Conservation (phyloP, 1,139 yeast species). For the Arxiozyma slooffiae region DNA sequence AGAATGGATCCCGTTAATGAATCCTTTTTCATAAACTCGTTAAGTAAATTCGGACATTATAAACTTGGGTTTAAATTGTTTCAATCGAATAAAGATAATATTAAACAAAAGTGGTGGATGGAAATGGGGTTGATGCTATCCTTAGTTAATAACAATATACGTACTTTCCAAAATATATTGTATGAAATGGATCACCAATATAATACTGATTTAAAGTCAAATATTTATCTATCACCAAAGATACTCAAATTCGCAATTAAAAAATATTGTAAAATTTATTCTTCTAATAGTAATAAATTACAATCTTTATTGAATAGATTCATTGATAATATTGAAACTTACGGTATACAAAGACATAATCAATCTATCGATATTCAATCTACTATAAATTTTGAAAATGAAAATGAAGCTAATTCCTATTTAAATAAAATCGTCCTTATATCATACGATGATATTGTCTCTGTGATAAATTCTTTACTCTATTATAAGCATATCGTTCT, state of each 20-base stretch:
- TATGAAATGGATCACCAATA: slow-evolving; percentile 14
- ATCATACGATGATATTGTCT: slow-evolving; percentile 15
- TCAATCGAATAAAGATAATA: slow-evolving; percentile 18
- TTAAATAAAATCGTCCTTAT: slow-evolving; percentile 20
- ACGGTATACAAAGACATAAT: slow-evolving; percentile 9
- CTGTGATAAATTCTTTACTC: slow-evolving; percentile 18
- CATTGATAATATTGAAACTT: slow-evolving; percentile 10
- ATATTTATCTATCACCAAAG: slow-evolving; percentile 17
- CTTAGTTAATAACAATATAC: slow-evolving; percentile 26
- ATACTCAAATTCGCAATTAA: slow-evolving; percentile 21
- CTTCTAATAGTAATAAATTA: slow-evolving; percentile 5
- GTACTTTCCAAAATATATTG: slow-evolving; percentile 23
- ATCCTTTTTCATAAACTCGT: slow-evolving; percentile 29
- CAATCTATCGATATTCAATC: neutral
- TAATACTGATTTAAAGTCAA: neutral
- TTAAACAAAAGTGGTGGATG: slow-evolving; percentile 34
- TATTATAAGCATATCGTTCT: slow-evolving; percentile 11
- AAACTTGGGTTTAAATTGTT: slow-evolving; percentile 27
- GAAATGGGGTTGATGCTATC: slow-evolving; percentile 31
- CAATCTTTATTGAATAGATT: slow-evolving; percentile 15
- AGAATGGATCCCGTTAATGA: slow-evolving; percentile 30
- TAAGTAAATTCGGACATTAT: slow-evolving; percentile 24
- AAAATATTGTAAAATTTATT: slow-evolving; percentile 13
- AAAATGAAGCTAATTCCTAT: slow-evolving; percentile 21
- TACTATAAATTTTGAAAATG: slow-evolving; percentile 13